These are phyloP conservation scores for Fusarium aywerte DNA, from an alignment of 2,329 filamentous ascomycete genomes.

Conservation along the genomic window DNA sequence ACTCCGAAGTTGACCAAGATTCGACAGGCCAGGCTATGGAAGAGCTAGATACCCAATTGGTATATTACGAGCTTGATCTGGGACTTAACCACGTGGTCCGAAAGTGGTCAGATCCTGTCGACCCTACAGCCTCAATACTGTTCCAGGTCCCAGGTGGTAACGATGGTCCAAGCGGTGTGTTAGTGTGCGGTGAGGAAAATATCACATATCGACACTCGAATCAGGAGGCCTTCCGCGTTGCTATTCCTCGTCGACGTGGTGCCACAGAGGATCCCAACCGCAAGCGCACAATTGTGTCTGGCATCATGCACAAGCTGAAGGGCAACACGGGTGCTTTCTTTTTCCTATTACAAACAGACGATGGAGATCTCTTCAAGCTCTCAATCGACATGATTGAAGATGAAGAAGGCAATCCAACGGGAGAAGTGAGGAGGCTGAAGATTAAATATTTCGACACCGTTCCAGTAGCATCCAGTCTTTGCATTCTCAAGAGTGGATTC, in stretches of 20 bases:
- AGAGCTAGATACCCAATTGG: constrained; percentile 87
- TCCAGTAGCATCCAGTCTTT: constrained; percentile 85
- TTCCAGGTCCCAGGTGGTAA: constrained; percentile 96
- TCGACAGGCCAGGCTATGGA: constrained; percentile 83
- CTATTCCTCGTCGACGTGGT: constrained; percentile 87
- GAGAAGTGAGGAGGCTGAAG: constrained; percentile 83
- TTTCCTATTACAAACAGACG: constrained; percentile 94
- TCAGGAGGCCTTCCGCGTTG: constrained; percentile 86
- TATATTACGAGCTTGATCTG: constrained; percentile 97
- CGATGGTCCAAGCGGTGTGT: constrained; percentile 92
- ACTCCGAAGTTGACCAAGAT: constrained; percentile 90
- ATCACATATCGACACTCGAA: constrained; percentile 98
- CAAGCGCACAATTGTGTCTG: constrained; percentile 86
- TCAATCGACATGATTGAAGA: constrained; percentile 92
- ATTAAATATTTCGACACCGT: constrained; percentile 99
- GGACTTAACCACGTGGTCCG: constrained; percentile 97
- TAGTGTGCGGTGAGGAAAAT: constrained; percentile 94
- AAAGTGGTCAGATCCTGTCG: constrained; percentile 95
- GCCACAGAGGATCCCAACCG: constrained; percentile 91
- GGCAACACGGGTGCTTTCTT: constrained; percentile 88
- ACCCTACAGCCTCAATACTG: constrained; percentile 86
- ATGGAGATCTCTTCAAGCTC: constrained; percentile 98
- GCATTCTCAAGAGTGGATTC: constrained; percentile 95
- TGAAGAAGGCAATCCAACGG: constrained; percentile 78
- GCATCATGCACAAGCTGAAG: constrained; percentile 97